These are phyloP conservation scores for Xylariaceae sp. DNA, from an alignment of 2,329 filamentous ascomycete genomes.

Conservation along the genomic window DNA sequence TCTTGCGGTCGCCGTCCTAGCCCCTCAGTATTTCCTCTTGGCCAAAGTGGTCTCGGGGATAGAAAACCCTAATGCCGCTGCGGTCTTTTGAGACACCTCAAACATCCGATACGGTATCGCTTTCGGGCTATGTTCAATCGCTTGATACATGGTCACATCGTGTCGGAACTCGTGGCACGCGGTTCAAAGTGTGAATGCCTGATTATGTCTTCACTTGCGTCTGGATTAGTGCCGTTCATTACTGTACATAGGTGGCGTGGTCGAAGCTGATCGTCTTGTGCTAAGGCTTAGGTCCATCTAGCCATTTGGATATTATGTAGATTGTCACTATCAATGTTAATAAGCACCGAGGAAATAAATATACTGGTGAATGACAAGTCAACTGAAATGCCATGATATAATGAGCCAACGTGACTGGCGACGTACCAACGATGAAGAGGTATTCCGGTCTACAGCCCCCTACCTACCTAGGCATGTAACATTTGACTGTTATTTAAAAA, in stretches of 20 bases:
- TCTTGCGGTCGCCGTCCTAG: slow-evolving; percentile 44
- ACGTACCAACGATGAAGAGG: too few species aligned
- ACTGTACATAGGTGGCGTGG: background rate
- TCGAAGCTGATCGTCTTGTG: background rate
- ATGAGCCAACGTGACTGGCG: too few species aligned
- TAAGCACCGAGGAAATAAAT: background rate
- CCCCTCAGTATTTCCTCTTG: slow-evolving; percentile 47
- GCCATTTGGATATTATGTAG: background rate
- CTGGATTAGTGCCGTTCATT: background rate
- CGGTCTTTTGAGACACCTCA: background rate
- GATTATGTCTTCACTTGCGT: background rate
- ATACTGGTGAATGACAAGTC: too few species aligned
- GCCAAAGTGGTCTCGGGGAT: slow-evolving; percentile 13
- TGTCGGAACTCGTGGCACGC: background rate
- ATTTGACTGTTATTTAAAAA: too few species aligned
- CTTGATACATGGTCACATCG: background rate
- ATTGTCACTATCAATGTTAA: background rate
- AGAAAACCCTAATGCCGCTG: slow-evolving; percentile 2
- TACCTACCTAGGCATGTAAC: too few species aligned
- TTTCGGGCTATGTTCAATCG: background rate
- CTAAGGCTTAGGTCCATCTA: background rate
- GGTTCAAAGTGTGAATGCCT: background rate
- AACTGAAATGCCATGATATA: too few species aligned
- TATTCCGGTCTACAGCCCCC: too few species aligned
- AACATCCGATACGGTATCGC: background rate